Conservation (phyloP, 1,139 yeast species). For the Blastobotrys malaysiensis region DNA sequence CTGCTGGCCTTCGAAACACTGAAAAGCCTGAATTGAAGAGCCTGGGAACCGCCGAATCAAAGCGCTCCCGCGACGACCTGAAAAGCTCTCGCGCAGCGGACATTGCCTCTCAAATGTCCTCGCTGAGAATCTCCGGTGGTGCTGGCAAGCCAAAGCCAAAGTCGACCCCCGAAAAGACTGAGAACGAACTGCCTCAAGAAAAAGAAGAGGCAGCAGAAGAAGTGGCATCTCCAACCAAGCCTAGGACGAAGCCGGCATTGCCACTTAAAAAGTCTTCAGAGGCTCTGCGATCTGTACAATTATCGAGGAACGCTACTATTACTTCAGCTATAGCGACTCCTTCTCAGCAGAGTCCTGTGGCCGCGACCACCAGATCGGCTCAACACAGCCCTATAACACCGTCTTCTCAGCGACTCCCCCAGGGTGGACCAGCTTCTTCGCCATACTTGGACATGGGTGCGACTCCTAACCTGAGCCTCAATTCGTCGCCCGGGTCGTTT, state of each 20-base stretch:
- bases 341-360: not conserved
- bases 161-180: too few relatives aligned
- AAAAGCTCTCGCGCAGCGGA: not conserved
- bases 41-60: not conserved
- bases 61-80: not conserved
- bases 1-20: not conserved
- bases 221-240: not conserved
- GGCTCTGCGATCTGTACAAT: not conserved
- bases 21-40: too few relatives aligned
- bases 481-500: not conserved
- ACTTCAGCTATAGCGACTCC: not conserved
- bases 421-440: not conserved
- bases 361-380: not conserved
- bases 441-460: not conserved
- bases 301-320: not conserved
- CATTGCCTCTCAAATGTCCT: not conserved
- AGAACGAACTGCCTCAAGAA: too few relatives aligned
- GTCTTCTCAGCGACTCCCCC: not conserved
- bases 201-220: not conserved
- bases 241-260: not conserved
- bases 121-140: not conserved
- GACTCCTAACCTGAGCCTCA: constrained; percentile 1
- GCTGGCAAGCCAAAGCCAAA: not conserved
- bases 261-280: not conserved
- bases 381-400: not conserved